These are phyloP conservation scores for Agapanthus africanus DNA, from an alignment of 106 monocot genomes.

Conservation along the genomic window DNA sequence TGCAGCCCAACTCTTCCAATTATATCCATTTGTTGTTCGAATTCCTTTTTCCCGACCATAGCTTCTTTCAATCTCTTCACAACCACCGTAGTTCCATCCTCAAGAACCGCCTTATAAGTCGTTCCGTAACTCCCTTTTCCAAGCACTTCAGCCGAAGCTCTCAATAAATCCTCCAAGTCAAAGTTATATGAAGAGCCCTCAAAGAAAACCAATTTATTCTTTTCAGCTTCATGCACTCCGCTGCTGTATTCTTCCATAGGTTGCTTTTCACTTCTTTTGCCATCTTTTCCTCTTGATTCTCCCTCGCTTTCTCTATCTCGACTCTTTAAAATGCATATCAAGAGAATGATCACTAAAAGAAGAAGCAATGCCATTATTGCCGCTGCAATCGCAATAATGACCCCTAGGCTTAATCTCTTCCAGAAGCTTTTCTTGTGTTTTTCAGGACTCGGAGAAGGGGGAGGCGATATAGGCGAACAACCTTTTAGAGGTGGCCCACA, in stretches of 20 bases:
- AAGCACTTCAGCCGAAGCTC: constrained; percentile 63
- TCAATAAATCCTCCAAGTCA: constrained; percentile 54
- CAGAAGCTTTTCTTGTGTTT: constrained; percentile 11
- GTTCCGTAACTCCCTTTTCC: constrained; percentile 70
- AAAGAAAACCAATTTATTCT: constrained; percentile 56
- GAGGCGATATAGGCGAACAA: constrained; percentile 18
- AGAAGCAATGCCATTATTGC: constrained; percentile 28
- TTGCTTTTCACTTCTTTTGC: constrained; percentile 25
- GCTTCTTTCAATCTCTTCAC: constrained; percentile 59
- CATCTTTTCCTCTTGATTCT: constrained; percentile 22
- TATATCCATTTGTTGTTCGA: constrained; percentile 58
- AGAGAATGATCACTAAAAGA: constrained; percentile 17
- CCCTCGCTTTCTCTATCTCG: constrained; percentile 17
- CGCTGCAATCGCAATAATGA: constrained; percentile 39
- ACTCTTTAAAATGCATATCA: constrained; percentile 32
- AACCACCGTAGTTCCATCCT: constrained; percentile 47
- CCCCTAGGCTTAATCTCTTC: constrained; percentile 24
- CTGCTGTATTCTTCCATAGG: constrained; percentile 42
- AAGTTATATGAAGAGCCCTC: constrained; percentile 47
- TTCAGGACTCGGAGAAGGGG: constrained; percentile 9
- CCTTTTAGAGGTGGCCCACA: constrained; percentile 33
- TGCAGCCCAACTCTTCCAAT: constrained; percentile 42
- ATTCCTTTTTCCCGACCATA: constrained; percentile 49
- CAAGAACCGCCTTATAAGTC: constrained; percentile 58
- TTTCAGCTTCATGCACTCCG: constrained; percentile 47